Conservation (phyloP, 2,329 filamentous ascomycete species). For the Claviceps quebecensis region DNA sequence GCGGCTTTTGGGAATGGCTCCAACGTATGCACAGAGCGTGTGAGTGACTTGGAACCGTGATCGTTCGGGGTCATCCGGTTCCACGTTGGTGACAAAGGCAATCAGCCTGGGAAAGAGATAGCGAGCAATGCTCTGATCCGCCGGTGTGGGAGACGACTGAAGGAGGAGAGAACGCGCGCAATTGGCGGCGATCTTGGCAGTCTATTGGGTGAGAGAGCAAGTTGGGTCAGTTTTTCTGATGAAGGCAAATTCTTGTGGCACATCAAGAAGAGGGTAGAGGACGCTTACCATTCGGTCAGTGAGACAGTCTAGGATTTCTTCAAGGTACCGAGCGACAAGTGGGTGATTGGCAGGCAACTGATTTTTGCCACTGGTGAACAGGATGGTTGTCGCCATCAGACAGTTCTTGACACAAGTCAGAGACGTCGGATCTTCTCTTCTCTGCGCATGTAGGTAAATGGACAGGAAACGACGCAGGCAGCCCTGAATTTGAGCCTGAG, state of each 20-base stretch:
- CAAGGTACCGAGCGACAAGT: conserved; percentile 58
- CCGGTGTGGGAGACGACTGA: conserved; percentile 43
- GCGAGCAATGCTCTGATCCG: conserved; percentile 60
- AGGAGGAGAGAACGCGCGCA: conserved; percentile 78
- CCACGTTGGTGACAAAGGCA: conserved; percentile 55
- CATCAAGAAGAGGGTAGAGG: neutral
- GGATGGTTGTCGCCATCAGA: conserved; percentile 72
- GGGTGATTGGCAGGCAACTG: conserved; percentile 62
- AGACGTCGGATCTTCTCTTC: conserved; percentile 59
- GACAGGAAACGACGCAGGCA: conserved; percentile 71
- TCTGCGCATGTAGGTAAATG: conserved; percentile 64
- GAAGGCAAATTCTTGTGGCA: too few relatives aligned
- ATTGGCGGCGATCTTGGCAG: conserved; percentile 77
- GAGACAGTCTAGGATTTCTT: conserved; percentile 76
- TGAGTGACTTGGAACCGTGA: conserved; percentile 58
- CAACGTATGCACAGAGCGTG: conserved; percentile 60
- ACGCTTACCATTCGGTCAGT: conserved; percentile 53
- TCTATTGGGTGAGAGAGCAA: conserved; percentile 27
- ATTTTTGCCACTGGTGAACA: conserved; percentile 69
- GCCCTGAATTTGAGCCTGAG: conserved; percentile 59
- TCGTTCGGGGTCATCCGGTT: conserved; percentile 66
- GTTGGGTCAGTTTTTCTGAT: neutral
- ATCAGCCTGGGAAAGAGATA: conserved; percentile 64
- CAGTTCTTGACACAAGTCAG: conserved; percentile 87
- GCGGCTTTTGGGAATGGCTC: conserved; percentile 28